Conservation (phyloP, 2,329 filamentous ascomycete species). For the Exophiala xenobiotica region DNA sequence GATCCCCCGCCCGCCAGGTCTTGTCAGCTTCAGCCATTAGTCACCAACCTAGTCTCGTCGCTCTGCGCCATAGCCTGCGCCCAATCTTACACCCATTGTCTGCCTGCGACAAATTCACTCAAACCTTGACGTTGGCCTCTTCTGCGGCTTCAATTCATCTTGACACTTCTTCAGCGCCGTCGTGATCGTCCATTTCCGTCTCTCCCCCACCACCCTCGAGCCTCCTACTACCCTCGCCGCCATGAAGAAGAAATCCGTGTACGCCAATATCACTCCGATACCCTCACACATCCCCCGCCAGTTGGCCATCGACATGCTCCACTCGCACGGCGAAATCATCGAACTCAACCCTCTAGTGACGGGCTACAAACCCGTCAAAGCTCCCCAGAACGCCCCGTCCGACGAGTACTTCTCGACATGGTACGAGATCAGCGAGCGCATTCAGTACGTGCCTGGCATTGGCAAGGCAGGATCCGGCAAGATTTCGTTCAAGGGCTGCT, state of each 20-base stretch:
- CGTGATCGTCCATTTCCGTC: neutral
- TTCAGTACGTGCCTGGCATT: constrained; percentile 68
- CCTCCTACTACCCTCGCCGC: neutral
- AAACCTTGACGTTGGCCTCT: neutral
- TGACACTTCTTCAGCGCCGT: neutral
- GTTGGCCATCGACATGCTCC: constrained; percentile 70
- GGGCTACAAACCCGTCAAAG: constrained; percentile 65
- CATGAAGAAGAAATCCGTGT: constrained; percentile 26
- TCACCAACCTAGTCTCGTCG: neutral
- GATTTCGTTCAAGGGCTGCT: constrained; percentile 76
- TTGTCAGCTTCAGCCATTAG: constrained; percentile 2
- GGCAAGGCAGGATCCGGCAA: constrained; percentile 49
- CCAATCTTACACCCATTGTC: constrained; percentile 1
- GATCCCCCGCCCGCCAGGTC: neutral
- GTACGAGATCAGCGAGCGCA: constrained; percentile 76
- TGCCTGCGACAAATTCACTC: neutral
- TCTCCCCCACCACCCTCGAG: neutral
- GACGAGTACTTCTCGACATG: constrained; percentile 73
- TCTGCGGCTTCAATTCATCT: neutral
- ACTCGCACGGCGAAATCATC: constrained; percentile 79
- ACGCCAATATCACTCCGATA: constrained; percentile 65
- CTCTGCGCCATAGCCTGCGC: neutral
- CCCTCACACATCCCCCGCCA: constrained; percentile 67
- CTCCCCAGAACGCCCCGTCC: constrained; percentile 63
- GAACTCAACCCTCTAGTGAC: constrained; percentile 81